Percentiles rank a stretch among this genome's conserved stretches.
phyloP scores from a whole-genome alignment of 495 filamentous ascomycete species.

The Neurospora cerealis region DNA sequence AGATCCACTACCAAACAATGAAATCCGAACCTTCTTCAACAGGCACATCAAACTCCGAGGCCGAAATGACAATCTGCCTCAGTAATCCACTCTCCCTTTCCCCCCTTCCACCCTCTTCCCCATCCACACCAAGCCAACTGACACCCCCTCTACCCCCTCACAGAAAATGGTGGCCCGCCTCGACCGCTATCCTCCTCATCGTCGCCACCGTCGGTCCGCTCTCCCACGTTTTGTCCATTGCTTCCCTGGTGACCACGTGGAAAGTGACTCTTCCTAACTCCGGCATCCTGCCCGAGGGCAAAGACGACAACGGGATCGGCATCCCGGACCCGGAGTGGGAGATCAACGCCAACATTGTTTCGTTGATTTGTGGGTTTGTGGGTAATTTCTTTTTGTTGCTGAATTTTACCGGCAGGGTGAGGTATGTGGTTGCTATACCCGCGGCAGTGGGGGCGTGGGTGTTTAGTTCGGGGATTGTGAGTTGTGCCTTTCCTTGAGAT shows the following conservation, averaged over 20 bases:
- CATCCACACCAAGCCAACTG: neutral
- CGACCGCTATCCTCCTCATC: constrained; percentile 63
- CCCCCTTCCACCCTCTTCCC: neutral
- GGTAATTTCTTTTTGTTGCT: constrained; percentile 66
- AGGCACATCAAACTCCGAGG: constrained; percentile 23
- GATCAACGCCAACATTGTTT: constrained; percentile 52
- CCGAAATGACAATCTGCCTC: constrained; percentile 26
- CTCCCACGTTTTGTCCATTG: constrained; percentile 69
- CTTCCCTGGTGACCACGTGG: constrained; percentile 60
- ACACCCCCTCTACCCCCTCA: neutral
- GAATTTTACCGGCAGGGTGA: constrained; percentile 64
- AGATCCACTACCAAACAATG: neutral
- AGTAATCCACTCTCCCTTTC: constrained; percentile 3
- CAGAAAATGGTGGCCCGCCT: constrained; percentile 64
- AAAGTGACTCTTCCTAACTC: constrained; percentile 31
- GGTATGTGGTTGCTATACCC: constrained; percentile 67
- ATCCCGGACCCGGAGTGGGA: constrained; percentile 47
- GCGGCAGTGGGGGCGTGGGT: constrained; percentile 61
- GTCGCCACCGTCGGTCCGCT: constrained; percentile 63
- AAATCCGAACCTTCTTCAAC: constrained; percentile 4
- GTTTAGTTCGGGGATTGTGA: constrained; percentile 53
- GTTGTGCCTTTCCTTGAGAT: constrained; percentile 12
- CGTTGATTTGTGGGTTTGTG: constrained; percentile 53
- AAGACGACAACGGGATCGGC: constrained; percentile 38
- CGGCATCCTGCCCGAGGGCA: constrained; percentile 30